Percentiles rank a stretch among this genome's conserved stretches.
Evolutionary conservation across 306 rosid genomes (phyloP).

Genomic region (Cucurbita pepo): DNA sequence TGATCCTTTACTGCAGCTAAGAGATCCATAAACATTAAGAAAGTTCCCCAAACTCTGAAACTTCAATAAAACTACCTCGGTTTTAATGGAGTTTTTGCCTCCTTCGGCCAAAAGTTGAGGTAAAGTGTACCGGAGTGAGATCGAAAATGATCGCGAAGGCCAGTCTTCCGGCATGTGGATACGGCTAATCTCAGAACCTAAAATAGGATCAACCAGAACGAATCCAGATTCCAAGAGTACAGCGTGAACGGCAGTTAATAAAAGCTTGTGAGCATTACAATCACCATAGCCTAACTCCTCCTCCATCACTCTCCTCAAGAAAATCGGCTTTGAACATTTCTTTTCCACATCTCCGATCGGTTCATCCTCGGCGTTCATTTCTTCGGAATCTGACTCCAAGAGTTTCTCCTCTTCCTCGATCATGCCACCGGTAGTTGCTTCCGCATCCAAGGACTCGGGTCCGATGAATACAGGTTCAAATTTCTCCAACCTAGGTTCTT

Average conservation of each 20-base stretch:
- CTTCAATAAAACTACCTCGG: conserved; percentile 29
- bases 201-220: conserved; percentile 22
- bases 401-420: not conserved
- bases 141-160: conserved; percentile 22
- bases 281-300: conserved; percentile 28
- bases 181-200: conserved; percentile 13
- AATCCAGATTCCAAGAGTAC: conserved; percentile 68
- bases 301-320: conserved; percentile 32
- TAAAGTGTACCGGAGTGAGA: conserved; percentile 40
- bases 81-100: not conserved
- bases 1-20: conserved; percentile 22
- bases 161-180: conserved; percentile 20
- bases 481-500: not conserved
- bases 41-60: conserved; percentile 42
- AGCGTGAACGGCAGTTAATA: conserved; percentile 44
- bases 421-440: not conserved
- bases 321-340: conserved; percentile 24
- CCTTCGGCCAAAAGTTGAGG: conserved; percentile 32
- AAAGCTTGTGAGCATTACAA: conserved; percentile 20
- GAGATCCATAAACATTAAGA: conserved; percentile 46
- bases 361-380: conserved; percentile 17
- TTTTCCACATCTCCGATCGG: conserved; percentile 11
- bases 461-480: not conserved
- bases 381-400: not conserved
- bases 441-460: not conserved